phyloP scores from a whole-genome alignment of 2,329 filamentous ascomycete species.

The Exophiala calicioides region DNA sequence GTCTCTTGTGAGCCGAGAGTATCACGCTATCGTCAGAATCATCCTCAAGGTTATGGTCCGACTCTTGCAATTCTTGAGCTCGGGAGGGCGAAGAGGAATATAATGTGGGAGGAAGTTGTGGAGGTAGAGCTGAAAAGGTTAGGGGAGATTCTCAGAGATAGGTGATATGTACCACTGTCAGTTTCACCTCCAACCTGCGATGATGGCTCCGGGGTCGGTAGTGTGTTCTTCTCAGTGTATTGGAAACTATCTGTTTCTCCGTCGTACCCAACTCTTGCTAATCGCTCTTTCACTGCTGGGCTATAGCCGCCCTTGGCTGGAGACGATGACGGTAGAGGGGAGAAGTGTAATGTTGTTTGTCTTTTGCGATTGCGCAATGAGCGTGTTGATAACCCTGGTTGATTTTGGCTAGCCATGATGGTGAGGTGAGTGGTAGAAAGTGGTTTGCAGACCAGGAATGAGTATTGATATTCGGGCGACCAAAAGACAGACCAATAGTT shows the following conservation, averaged over 20 bases:
- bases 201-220: constrained; percentile 28
- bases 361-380: constrained; percentile 25
- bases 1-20: constrained; percentile 23
- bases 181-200: constrained; percentile 19
- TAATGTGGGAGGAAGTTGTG: not conserved
- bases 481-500: too few relatives aligned
- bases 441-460: not conserved
- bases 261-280: constrained; percentile 38
- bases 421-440: not conserved
- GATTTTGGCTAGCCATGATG: constrained; percentile 4
- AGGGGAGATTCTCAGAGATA: not conserved
- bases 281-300: constrained; percentile 32
- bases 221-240: not conserved
- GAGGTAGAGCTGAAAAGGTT: not conserved
- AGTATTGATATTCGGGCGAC: not conserved
- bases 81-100: constrained; percentile 12
- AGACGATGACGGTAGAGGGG: constrained; percentile 37
- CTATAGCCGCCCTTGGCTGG: constrained; percentile 28
- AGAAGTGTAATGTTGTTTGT: constrained; percentile 48
- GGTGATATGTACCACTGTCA: constrained; percentile 5
- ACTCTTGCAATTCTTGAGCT: not conserved
- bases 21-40: constrained; percentile 28
- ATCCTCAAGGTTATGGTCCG: constrained; percentile 4
- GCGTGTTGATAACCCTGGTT: constrained; percentile 5
- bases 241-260: constrained; percentile 20